Evolutionary conservation across 2,329 filamentous ascomycete genomes (phyloP).

Genomic region (Neonectria coccinea): DNA sequence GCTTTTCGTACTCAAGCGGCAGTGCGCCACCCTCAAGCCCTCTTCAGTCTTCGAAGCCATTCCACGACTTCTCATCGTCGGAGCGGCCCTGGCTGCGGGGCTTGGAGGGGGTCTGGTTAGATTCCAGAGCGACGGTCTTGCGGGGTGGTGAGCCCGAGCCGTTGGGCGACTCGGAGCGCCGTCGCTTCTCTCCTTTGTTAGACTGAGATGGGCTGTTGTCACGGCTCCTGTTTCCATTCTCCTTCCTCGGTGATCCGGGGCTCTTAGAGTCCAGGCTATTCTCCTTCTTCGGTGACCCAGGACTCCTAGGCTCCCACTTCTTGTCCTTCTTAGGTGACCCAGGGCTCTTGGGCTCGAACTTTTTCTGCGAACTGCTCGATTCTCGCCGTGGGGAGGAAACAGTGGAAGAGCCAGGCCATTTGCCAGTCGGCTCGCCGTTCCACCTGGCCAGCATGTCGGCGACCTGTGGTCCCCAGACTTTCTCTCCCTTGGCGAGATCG

Average conservation of each 20-base stretch:
- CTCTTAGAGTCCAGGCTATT: constrained; percentile 36
- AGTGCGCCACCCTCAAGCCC: not conserved
- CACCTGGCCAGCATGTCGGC: constrained; percentile 59
- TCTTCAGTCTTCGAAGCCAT: constrained; percentile 55
- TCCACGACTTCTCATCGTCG: constrained; percentile 58
- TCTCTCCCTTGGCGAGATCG: constrained; percentile 80
- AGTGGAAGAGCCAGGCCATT: constrained; percentile 39
- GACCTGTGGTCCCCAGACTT: constrained; percentile 85
- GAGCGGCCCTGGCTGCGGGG: constrained; percentile 37
- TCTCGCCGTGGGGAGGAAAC: constrained; percentile 33
- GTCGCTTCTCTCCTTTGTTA: constrained; percentile 47
- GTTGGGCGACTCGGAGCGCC: constrained; percentile 45
- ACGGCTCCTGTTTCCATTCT: constrained; percentile 23
- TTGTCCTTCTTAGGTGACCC: constrained; percentile 32
- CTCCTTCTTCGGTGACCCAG: constrained; percentile 29
- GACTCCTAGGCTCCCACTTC: constrained; percentile 24
- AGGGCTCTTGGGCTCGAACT: constrained; percentile 32
- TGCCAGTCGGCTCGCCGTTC: constrained; percentile 50
- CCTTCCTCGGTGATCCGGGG: constrained; percentile 28
- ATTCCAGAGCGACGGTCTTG: constrained; percentile 46
- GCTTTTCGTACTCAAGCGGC: constrained; percentile 9
- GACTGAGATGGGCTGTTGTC: constrained; percentile 17
- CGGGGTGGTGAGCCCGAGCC: constrained; percentile 42
- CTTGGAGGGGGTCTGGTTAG: constrained; percentile 31
- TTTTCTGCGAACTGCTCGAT: constrained; percentile 40